Base-by-base conservation (phyloP, 1,139 yeast species). In the Nakaseomyces kungkrabaensis region DNA sequence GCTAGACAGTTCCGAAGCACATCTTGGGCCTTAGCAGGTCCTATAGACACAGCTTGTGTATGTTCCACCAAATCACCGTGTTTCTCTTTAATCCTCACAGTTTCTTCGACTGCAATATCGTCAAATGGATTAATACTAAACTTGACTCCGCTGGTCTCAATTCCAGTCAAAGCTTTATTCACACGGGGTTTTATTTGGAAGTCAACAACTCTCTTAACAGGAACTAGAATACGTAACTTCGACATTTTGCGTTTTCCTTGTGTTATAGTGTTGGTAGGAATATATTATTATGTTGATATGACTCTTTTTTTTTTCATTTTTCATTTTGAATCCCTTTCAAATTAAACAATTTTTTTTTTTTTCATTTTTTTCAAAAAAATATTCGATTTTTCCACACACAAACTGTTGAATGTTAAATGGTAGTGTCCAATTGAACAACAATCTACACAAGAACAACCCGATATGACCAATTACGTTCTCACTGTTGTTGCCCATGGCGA, bases 51-150 rank as follows among this genome's bases (percentile, higher is more conserved):
- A 7, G 95, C 96, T 66, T 90, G 96, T 56, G 92, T 83, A 49
- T 74, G 72, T 57, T 88, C 95, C 29, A 89, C 96, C 46, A 79
- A 68, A n/a, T 70, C 82, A 62, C 84, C 82, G 66, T 82, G 69
- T 45, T 74, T 74, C 61, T 86, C 92, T 61, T 79, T 81, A 58
- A 92, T 76, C 60, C 84, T 78, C 48, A 90, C 74, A 3, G 97
- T 95, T 68, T 92, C 98, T 70, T 92, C 98, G 50, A 81, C 74
- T 33, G 98, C 98, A 66, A 92, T 92, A 69, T 92, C 98, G 71
- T 96, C 94, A 70, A 92, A 92, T 50, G 98, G 98, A 68, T 92
- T 92, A 69, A 92, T 88, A 64, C 90, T 81, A 75, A 85, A 89
- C 72, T 90, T 90, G 59, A 88, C 89, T 51, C 97, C 97, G 58